Evolutionary conservation across 352 stramenopile species (phyloP).

Genomic region (Globisporangium nagaii): DNA sequence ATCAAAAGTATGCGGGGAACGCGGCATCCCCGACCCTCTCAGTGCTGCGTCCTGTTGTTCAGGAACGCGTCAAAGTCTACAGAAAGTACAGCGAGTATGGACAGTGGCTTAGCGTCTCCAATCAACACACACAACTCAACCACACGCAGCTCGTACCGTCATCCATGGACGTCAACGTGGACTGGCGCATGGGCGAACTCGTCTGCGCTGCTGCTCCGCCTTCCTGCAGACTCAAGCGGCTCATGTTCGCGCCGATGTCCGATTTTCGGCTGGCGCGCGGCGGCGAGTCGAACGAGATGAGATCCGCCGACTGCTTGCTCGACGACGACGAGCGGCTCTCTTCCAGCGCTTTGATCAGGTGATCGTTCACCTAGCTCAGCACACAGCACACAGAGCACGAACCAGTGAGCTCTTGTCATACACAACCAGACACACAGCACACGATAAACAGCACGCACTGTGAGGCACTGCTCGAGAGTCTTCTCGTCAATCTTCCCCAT

Average conservation of each 20-base stretch:
- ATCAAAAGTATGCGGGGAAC: not conserved
- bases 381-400: not conserved
- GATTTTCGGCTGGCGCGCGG: constrained; percentile 22
- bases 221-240: constrained; percentile 26
- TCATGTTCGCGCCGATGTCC: constrained; percentile 15
- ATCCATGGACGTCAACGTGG: constrained; percentile 31
- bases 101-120: too few relatives aligned
- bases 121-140: not conserved
- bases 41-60: constrained; percentile 24
- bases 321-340: constrained; percentile 32
- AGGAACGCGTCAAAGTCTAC: constrained; percentile 50
- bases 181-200: constrained; percentile 7
- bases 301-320: constrained; percentile 17
- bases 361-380: constrained; percentile 60
- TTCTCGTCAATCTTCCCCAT: constrained; percentile 81
- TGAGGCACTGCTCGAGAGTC: constrained; percentile 79
- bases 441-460: constrained; percentile 23
- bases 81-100: not conserved
- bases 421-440: not conserved
- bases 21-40: not conserved
- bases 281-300: constrained; percentile 66
- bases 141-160: constrained; percentile 28
- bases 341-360: constrained; percentile 73
- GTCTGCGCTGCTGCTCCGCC: constrained; percentile 1
- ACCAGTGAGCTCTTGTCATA: too few relatives aligned